Conservation (phyloP, 805 yeast genomes). For the Komagataella kurtzmanii region DNA sequence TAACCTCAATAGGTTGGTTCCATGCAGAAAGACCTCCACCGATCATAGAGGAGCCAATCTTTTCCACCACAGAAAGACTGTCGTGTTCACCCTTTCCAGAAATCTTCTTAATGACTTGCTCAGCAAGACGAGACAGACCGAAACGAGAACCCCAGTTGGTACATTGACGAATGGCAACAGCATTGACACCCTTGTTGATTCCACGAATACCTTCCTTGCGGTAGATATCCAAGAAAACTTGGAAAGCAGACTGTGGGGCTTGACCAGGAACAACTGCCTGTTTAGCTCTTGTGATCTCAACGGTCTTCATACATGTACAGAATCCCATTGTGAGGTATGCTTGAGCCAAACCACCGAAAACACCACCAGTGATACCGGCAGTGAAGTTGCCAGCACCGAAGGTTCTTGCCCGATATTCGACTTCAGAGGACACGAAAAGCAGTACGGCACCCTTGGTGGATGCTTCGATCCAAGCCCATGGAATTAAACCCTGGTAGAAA, state of each 20-base stretch:
- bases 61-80: slow-evolving; percentile 62
- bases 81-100: slow-evolving; percentile 49
- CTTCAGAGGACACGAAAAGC: slow-evolving; percentile 83
- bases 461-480: slow-evolving; percentile 99
- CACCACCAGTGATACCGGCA: slow-evolving; percentile 92
- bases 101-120: slow-evolving; percentile 57
- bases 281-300: slow-evolving; percentile 87
- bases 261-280: slow-evolving; percentile 53
- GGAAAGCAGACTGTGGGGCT: slow-evolving; percentile 59
- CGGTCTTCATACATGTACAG: slow-evolving; percentile 98
- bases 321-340: slow-evolving; percentile 95
- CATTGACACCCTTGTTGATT: slow-evolving; percentile 95
- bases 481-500: slow-evolving; percentile 93
- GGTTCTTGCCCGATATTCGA: slow-evolving; percentile 61
- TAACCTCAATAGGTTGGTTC: slow-evolving; percentile 98
- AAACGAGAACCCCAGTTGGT: slow-evolving; percentile 99
- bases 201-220: slow-evolving; percentile 84
- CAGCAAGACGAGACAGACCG: slow-evolving; percentile 86
- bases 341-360: slow-evolving; percentile 92
- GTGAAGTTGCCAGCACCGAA: slow-evolving; percentile 60
- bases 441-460: slow-evolving; percentile 98
- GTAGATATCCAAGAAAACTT: slow-evolving; percentile 78
- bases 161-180: slow-evolving; percentile 97
- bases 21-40: slow-evolving; percentile 98
- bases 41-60: slow-evolving; percentile 70